Evolutionary conservation across 2,329 filamentous ascomycete genomes (phyloP).

Genomic region (Blumeria graminis): DNA sequence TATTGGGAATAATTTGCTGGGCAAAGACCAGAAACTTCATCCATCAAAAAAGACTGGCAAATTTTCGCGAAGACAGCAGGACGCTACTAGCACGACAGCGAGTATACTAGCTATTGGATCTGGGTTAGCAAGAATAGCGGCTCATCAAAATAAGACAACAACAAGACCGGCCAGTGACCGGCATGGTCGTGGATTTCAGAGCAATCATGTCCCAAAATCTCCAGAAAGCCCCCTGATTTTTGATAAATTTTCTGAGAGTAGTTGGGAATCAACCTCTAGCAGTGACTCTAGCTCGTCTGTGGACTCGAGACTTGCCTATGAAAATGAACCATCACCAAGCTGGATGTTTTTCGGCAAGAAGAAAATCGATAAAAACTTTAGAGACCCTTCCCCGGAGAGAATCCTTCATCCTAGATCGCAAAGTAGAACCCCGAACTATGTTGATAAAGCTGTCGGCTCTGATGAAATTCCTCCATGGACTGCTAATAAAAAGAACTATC

Average conservation of each 20-base stretch:
- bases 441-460: too few species aligned
- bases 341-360: constrained; percentile 14
- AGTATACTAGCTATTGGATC: constrained; percentile 23
- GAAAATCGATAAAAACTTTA: constrained; percentile 4
- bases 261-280: constrained; percentile 33
- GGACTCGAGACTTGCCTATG: constrained; percentile 36
- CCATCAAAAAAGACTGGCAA: neutral
- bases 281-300: constrained; percentile 26
- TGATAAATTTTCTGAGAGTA: constrained; percentile 22
- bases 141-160: neutral
- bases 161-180: constrained; percentile 5
- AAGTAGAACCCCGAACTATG: too few species aligned
- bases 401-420: too few species aligned
- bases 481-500: too few species aligned
- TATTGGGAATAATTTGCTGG: too few species aligned
- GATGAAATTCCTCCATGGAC: too few species aligned
- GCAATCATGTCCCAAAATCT: constrained; percentile 5
- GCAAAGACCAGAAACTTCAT: neutral
- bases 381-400: too few species aligned
- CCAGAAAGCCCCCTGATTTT: constrained; percentile 13
- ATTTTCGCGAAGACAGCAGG: neutral
- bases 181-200: constrained; percentile 6
- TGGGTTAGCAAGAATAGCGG: constrained; percentile 21
- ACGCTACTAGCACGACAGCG: constrained; percentile 17
- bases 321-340: constrained; percentile 16